Base-by-base conservation (phyloP, 129 eudicot genomes). In the Glebionis coronaria region DNA sequence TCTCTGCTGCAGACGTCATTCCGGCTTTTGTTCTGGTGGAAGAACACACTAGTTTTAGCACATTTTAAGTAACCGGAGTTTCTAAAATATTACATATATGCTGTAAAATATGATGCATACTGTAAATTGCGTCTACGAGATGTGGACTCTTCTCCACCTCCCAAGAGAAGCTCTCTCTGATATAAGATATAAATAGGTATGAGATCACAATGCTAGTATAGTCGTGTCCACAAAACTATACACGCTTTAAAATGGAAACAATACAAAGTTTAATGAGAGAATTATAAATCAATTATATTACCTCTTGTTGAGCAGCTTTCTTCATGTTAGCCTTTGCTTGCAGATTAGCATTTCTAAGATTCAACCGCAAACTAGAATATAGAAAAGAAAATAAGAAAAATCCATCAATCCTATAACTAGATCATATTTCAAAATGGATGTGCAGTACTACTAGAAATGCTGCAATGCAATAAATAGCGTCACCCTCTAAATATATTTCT, bases 71-170 rank as follows among this genome's bases (percentile, higher is more conserved):
- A 29, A 2, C 35, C 11, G 9, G n/a, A 29, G 44, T 28, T 45
- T 69, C 40, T 56, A 70, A 44, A 29, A 5, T 29, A 29, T 29
- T 29, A 29, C 38, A 5, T 29, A 6, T 42, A 65, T 27, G 25
- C 35, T 53, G 49, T 56, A 73, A 72, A 2, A 80, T n/a, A 44
- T 16, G 28, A 63, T 46, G 73, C 98, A 73, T 83, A 92, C 98
- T 88, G 98, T 52, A 92, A 81, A 80, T 92, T 92, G 62, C 96
- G 96, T 73, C 98, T 83, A 58, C 96, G 83, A 44, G 59, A 68
- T 25, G 98, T 92, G 44, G 98, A 88, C 79, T 92, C 98, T 70
- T 81, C 93, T 47, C 98, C 98, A 73, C 96, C 98, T 73, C 98
- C 98, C 67, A 92, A 79, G 68, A 92, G 98, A 70, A 85, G 89